A percentile compares a stretch with the other conserved stretches of the same genome.
phyloP scores from a whole-genome alignment of 1,284 basidiomycete species.

The Apiotrichum veenhuisii region DNA sequence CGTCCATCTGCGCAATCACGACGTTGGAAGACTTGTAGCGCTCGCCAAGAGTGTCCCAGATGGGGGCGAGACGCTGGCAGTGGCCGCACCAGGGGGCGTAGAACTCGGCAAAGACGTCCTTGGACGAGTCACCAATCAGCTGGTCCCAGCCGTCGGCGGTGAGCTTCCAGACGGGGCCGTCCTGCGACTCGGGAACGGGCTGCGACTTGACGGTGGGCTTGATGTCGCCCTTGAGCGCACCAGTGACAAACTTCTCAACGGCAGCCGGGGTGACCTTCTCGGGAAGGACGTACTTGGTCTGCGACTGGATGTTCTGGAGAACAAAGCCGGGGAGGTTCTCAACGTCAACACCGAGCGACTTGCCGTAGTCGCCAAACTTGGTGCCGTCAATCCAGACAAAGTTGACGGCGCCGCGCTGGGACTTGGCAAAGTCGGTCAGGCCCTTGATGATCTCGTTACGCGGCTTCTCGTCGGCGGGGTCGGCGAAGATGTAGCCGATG shows the following conservation, averaged over 20 bases:
- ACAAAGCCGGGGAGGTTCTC: constrained; percentile 89
- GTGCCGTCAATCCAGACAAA: constrained; percentile 98
- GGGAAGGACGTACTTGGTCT: constrained; percentile 84
- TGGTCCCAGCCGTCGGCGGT: constrained; percentile 89
- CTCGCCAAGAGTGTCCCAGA: constrained; percentile 87
- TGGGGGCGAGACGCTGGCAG: constrained; percentile 72
- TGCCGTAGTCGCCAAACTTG: constrained; percentile 94
- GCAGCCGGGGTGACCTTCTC: constrained; percentile 53
- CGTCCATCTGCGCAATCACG: constrained; percentile 92
- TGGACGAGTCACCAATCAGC: constrained; percentile 76
- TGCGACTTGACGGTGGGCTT: constrained; percentile 85
- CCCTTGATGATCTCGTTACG: constrained; percentile 65
- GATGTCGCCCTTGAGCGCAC: constrained; percentile 68
- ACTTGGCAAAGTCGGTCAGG: constrained; percentile 71
- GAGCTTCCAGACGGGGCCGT: constrained; percentile 75
- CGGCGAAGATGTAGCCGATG: constrained; percentile 91
- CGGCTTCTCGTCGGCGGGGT: constrained; percentile 61
- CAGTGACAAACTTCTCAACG: constrained; percentile 62
- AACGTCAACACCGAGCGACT: constrained; percentile 79
- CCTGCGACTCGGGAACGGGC: constrained; percentile 77
- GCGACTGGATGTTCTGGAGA: constrained; percentile 76
- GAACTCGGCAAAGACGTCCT: constrained; percentile 96
- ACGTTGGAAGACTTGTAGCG: constrained; percentile 79
- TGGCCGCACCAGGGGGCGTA: constrained; percentile 84
- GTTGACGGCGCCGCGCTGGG: constrained; percentile 84